Evolutionary conservation across 2,329 filamentous ascomycete genomes (phyloP).

Genomic region (Pseudogymnoascus sp.): DNA sequence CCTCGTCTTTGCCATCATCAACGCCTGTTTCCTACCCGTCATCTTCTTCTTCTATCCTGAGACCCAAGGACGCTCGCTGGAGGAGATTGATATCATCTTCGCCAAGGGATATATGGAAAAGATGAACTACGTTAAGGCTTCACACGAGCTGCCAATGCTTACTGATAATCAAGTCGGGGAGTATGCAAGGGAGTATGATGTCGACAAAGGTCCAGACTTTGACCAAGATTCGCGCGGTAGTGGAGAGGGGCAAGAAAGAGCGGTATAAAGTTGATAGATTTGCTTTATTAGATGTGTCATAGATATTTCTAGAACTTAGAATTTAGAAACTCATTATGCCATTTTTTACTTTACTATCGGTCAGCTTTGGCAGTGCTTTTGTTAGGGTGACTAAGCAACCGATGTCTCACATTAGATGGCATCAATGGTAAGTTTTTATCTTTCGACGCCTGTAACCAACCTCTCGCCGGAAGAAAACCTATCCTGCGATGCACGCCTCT

Average conservation of each 20-base stretch:
- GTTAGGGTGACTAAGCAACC: no score
- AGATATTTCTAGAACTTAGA: no score
- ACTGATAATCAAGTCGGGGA: not conserved
- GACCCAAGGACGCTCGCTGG: conserved; percentile 43
- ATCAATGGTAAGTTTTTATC: no score
- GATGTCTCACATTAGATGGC: no score
- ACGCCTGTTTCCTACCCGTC: conserved; percentile 39
- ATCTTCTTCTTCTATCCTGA: conserved; percentile 45
- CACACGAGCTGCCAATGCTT: not conserved
- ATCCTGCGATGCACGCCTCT: not conserved
- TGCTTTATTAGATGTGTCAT: no score
- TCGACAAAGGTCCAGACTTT: not conserved
- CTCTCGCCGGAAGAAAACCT: not conserved
- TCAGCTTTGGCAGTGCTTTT: no score
- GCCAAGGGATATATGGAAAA: conserved; percentile 39
- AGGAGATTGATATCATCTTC: conserved; percentile 23
- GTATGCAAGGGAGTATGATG: not conserved
- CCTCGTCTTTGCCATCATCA: conserved; percentile 6
- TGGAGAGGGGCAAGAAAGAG: no score
- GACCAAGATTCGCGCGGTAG: no score
- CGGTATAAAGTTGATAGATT: no score
- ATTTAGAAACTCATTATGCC: no score
- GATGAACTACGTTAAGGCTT: conserved; percentile 47
- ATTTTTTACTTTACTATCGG: no score
- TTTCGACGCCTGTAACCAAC: not conserved